Evolutionary conservation across 192 early-diverging fungal genomes (phyloP), one percentile per base, ranked within the genome.

Genomic region (Coemansia guatemalensis): DNA sequence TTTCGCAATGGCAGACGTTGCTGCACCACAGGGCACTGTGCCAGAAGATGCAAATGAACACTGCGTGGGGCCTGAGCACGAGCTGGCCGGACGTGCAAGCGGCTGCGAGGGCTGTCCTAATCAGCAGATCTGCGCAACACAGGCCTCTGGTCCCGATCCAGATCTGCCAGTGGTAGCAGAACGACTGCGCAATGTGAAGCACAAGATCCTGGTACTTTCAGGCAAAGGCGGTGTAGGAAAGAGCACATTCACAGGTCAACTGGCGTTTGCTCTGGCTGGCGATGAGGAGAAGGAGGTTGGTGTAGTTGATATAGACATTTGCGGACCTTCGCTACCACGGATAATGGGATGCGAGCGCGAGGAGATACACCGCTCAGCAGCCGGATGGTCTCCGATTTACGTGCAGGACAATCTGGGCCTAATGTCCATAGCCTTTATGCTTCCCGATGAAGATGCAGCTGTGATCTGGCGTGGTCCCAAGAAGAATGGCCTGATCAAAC

Each of bases 221-320:
- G 97, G 97, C 48, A 99, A 99, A 62, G 97, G 97, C 64, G 97
- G 97, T 27, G 97, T 99, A 5, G 97, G 97, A 47, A 99, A 99
- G 74, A 87, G 85, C 39, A 96, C 93, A 20, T 93, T 96, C 39
- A 92, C 95, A 8, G 83, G 90, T 6, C 88, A 95, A 48, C 88
- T 99, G 1, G 90, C 92, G 0, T 90, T 95, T 63, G 88, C 95
- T 3, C 82, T 99, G 7, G 82, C 87, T 1, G 58, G 61, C 23
- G 53, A 67, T 41, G 58, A 56, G 0, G 49, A 30, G 18, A 65
- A 48, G 20, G 76, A 85, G 25, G 86, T 94, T 2, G 97, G 97
- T 1, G 89, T 98, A 30, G 88, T 95, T 60, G 97, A 99, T 75
- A 88, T 99, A 58, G 97, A 99, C 75, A 86, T 99, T 5, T 96